Evolutionary conservation across 2,329 filamentous ascomycete species (phyloP).

Genomic region (Trichothecium sympodiale): DNA sequence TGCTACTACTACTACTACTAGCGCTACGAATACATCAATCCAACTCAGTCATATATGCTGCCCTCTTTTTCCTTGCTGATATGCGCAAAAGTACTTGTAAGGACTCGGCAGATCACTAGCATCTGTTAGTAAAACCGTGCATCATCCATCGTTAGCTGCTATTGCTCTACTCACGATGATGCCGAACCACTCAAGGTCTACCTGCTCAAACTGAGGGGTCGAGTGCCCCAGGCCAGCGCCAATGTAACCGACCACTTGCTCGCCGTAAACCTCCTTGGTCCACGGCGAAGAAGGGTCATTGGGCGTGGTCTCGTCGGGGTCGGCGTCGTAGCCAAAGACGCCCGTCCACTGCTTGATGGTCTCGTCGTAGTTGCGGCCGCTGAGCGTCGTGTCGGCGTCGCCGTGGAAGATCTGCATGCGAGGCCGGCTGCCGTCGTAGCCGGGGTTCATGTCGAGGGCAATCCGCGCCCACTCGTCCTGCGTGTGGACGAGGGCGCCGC

Average conservation of each 20-base stretch:
- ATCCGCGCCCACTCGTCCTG: conserved; percentile 36
- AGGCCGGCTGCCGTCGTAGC: conserved; percentile 37
- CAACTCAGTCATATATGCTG: too few relatives aligned
- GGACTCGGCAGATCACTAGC: too few relatives aligned
- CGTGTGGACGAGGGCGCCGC: conserved; percentile 29
- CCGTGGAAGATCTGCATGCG: conserved; percentile 50
- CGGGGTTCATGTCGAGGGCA: conserved; percentile 34
- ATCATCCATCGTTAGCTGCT: too few relatives aligned
- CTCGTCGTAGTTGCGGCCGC: conserved; percentile 44
- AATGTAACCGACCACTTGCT: conserved; percentile 19
- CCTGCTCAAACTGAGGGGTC: conserved; percentile 18
- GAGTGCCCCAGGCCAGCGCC: conserved; percentile 20
- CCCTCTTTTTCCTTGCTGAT: too few relatives aligned
- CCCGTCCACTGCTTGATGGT: conserved; percentile 45
- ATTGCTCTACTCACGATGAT: conserved; percentile 3
- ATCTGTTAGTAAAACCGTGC: too few relatives aligned
- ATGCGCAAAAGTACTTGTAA: too few relatives aligned
- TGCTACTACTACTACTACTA: too few relatives aligned
- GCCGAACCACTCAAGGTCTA: conserved; percentile 13
- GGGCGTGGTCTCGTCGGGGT: conserved; percentile 13
- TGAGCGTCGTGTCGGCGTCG: conserved; percentile 35
- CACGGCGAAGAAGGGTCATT: conserved; percentile 18
- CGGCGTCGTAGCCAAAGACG: conserved; percentile 28
- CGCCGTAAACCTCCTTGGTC: conserved; percentile 20
- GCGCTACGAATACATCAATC: too few relatives aligned